Evolutionary conservation across 2,329 filamentous ascomycete species (phyloP).

Genomic region (Aspergillus tanneri): DNA sequence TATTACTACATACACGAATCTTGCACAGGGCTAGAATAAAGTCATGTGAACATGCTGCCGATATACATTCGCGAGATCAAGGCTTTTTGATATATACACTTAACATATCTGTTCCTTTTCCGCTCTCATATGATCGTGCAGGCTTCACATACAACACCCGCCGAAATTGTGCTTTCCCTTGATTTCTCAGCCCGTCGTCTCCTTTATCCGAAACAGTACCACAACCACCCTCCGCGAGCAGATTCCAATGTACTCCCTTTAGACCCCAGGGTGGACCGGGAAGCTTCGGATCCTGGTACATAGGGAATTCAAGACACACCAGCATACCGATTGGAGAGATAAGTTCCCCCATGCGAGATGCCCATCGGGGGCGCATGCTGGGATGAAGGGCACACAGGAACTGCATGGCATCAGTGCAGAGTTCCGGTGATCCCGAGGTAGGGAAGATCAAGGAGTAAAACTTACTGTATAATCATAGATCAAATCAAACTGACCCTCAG

Average conservation of each 20-base stretch:
- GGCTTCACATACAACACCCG: slow-evolving; percentile 34
- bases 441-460: slow-evolving; percentile 3
- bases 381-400: slow-evolving; percentile 63
- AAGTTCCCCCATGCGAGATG: slow-evolving; percentile 52
- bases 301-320: slow-evolving; percentile 52
- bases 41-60: too few species aligned
- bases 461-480: slow-evolving; percentile 52
- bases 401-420: slow-evolving; percentile 39
- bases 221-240: slow-evolving; percentile 31
- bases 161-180: slow-evolving; percentile 18
- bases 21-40: too few species aligned
- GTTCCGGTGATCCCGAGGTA: not conserved
- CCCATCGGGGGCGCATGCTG: slow-evolving; percentile 55
- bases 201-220: slow-evolving; percentile 20
- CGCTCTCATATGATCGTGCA: slow-evolving; percentile 32
- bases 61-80: too few species aligned
- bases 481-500: slow-evolving; percentile 13
- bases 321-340: slow-evolving; percentile 53
- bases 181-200: not conserved
- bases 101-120: slow-evolving; percentile 37
- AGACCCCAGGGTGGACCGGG: slow-evolving; percentile 44
- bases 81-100: slow-evolving; percentile 28
- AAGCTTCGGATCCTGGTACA: slow-evolving; percentile 38
- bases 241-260: slow-evolving; percentile 37
- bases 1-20: too few species aligned